Percentiles rank a stretch among this genome's conserved stretches.
phyloP scores from a whole-genome alignment of 2,329 filamentous ascomycete genomes.

The Scedosporium dehoogii region DNA sequence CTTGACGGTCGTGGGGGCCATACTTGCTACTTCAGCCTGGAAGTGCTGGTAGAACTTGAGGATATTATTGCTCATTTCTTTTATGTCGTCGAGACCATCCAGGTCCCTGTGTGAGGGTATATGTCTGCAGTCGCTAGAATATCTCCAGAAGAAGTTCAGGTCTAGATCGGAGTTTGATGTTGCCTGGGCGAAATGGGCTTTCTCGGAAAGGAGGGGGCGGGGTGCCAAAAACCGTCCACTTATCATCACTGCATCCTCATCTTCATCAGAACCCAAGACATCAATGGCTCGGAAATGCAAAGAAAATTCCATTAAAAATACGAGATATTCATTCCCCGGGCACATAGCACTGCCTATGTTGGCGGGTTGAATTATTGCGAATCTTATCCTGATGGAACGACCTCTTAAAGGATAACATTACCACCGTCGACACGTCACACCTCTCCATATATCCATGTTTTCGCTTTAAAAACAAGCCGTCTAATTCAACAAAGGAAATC shows the following conservation, averaged over 20 bases:
- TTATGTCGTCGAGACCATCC: slow-evolving; percentile 10
- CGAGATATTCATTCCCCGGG: too few species aligned
- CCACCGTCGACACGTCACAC: too few species aligned
- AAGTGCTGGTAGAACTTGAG: slow-evolving; percentile 82
- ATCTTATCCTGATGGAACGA: too few species aligned
- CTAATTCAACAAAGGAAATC: neutral
- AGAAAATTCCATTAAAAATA: too few species aligned
- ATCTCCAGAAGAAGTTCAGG: too few species aligned
- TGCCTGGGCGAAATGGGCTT: neutral
- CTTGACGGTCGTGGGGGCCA: slow-evolving; percentile 14
- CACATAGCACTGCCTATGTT: too few species aligned
- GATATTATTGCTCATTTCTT: slow-evolving; percentile 44
- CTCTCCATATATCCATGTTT: neutral
- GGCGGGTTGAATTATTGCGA: too few species aligned
- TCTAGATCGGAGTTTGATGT: neutral
- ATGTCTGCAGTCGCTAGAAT: too few species aligned
- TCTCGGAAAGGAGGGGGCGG: neutral
- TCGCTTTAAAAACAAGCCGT: neutral
- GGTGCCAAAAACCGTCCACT: neutral
- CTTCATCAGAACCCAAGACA: too few species aligned
- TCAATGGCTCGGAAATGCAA: too few species aligned
- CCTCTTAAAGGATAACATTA: neutral
- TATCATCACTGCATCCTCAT: too few species aligned
- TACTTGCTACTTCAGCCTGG: slow-evolving; percentile 63
- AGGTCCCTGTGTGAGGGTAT: too few species aligned